Base-by-base conservation (phyloP, 2,329 filamentous ascomycete genomes). In the Fusarium acutatum region DNA sequence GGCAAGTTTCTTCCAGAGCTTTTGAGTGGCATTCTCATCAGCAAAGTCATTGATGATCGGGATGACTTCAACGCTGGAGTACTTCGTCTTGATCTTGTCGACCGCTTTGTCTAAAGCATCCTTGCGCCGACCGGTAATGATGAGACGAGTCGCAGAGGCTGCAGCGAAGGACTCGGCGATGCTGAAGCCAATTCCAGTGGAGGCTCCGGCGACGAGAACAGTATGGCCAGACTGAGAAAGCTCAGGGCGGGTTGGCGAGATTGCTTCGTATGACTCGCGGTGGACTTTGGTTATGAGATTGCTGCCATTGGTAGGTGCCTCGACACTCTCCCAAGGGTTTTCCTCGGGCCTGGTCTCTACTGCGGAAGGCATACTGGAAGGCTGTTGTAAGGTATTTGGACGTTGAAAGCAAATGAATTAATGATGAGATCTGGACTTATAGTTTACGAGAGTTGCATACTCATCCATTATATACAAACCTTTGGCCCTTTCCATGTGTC, bases 101-200 rank as follows among this genome's bases (percentile, higher is more conserved):
- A 41, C 60, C 1, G 67, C 66, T 5, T 43, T 30, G 2, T 63
- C 9, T 6, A 70, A 6, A 0, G 18, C 22, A 72, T 75, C 72
- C 1, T 72, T 38, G 5, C 80, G 81, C 12, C 85, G 84, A 7
- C 82, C 84, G 2, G 82, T 69, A 30, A 88, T 80, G 37, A 83
- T 80, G 44, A 87, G 76, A 10, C 77, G 78, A 2, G 75, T 44
- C 2, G 83, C 82, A 0, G 79, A 79, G 0, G 86, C 86, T 9
- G 71, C 67, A 12, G 82, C 78, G 63, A 87, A 93, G 34, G 90
- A 83, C 53, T 86, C 85, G 5, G 91, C 64, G 24, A 69, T 69
- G 6, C 64, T 69, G 10, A 64, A 49, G 14, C 66, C 66, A n/a
- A 69, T 69, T 1, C 66, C 66, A 2, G 66, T 69, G 1, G 66